Conservation (phyloP, 192 early-diverging fungal species). For the Paraglomus occultum region DNA sequence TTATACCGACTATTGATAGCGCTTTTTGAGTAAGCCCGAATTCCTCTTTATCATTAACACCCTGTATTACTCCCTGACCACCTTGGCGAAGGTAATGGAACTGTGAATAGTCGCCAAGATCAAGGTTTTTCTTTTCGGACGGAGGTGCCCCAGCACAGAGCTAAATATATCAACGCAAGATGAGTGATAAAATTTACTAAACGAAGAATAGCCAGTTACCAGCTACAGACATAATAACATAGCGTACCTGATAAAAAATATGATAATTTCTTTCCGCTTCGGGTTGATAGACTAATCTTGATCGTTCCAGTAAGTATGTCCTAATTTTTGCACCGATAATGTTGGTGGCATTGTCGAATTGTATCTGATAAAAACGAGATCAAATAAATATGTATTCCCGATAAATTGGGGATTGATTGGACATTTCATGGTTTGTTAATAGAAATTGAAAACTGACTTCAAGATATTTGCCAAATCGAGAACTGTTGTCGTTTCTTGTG, state of each 20-base stretch:
- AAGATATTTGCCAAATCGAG: slow-evolving; percentile 98
- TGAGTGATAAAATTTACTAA: no score
- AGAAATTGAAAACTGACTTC: slow-evolving; percentile 49
- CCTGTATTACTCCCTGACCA: slow-evolving; percentile 72
- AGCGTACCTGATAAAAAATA: slow-evolving; percentile 89
- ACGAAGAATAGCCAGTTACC: no score
- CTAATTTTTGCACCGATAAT: slow-evolving; percentile 95
- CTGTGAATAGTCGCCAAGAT: slow-evolving; percentile 67
- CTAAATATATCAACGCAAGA: slow-evolving; percentile 23
- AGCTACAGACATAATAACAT: neutral
- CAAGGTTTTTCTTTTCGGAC: slow-evolving; percentile 79
- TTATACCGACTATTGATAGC: slow-evolving; percentile 83
- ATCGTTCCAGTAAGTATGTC: slow-evolving; percentile 95
- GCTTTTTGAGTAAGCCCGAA: slow-evolving; percentile 86
- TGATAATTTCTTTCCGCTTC: slow-evolving; percentile 96
- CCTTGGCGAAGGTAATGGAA: slow-evolving; percentile 93
- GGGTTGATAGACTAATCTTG: slow-evolving; percentile 93
- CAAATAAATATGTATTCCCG: neutral
- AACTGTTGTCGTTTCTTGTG: slow-evolving; percentile 97
- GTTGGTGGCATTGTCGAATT: slow-evolving; percentile 78
- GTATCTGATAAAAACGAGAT: slow-evolving; percentile 55
- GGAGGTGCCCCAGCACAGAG: slow-evolving; percentile 87
- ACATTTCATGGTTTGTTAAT: neutral
- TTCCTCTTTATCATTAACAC: slow-evolving; percentile 91
- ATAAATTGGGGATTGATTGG: neutral